These are phyloP conservation scores for Exophiala mesophila DNA, from an alignment of 2,329 filamentous ascomycete species.

Conservation along the genomic window DNA sequence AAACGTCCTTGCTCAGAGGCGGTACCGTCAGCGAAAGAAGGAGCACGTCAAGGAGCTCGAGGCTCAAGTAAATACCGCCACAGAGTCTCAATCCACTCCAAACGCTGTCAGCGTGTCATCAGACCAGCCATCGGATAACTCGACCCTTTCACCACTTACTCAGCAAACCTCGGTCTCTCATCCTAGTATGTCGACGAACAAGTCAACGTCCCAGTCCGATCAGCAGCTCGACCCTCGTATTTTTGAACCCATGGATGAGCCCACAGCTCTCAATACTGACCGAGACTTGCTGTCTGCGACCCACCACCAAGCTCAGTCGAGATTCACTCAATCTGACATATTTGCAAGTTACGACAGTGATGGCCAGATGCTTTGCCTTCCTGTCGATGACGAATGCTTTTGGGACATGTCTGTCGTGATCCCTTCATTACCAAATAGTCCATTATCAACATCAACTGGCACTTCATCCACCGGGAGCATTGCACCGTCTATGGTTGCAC, in stretches of 20 bases:
- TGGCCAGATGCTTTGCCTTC: slow-evolving; percentile 2
- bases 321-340: background rate
- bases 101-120: background rate
- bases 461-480: slow-evolving; percentile 9
- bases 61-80: slow-evolving; percentile 14
- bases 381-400: slow-evolving; percentile 7
- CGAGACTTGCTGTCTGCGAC: slow-evolving; percentile 18
- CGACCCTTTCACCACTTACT: background rate
- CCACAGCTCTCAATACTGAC: slow-evolving; percentile 11
- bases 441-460: slow-evolving; percentile 3
- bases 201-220: background rate
- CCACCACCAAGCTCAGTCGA: background rate
- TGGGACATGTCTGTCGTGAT: slow-evolving; percentile 9
- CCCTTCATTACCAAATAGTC: slow-evolving; percentile 13
- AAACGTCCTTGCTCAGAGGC: slow-evolving; percentile 52
- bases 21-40: slow-evolving; percentile 39
- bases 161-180: background rate
- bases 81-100: background rate
- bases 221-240: background rate
- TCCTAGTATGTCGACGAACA: background rate
- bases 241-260: background rate
- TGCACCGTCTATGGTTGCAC: slow-evolving; percentile 1
- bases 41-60: slow-evolving; percentile 30
- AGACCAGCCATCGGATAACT: background rate
- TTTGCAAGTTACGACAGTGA: background rate